Conservation (phyloP, 2,329 filamentous ascomycete species). For the Acrocalymma vagum region DNA sequence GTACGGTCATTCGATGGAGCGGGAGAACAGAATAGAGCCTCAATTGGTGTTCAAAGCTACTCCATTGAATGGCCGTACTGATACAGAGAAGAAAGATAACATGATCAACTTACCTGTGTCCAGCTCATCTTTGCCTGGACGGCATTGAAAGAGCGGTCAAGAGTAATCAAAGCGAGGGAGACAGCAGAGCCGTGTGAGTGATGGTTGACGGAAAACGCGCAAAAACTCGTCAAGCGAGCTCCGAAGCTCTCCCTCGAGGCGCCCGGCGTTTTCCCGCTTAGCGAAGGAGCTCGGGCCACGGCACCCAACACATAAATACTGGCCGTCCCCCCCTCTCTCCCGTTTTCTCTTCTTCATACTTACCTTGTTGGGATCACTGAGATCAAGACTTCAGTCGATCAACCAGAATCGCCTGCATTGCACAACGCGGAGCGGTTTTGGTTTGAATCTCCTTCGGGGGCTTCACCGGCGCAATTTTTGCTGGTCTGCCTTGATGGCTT, state of each 20-base stretch:
- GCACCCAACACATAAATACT: neutral
- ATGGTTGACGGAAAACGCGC: too few species aligned
- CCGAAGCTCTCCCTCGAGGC: conserved; percentile 2
- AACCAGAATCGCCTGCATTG: conserved; percentile 44
- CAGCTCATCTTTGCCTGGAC: conserved; percentile 15
- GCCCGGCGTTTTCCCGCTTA: neutral
- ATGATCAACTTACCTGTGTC: conserved; percentile 16
- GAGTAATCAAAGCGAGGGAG: neutral
- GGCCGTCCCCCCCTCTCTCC: neutral
- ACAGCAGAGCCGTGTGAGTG: too few species aligned
- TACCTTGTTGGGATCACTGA: conserved; percentile 41
- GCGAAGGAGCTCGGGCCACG: neutral
- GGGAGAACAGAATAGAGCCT: too few species aligned
- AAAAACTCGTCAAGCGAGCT: too few species aligned
- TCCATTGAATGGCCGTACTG: conserved; percentile 3
- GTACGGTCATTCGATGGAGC: conserved; percentile 1
- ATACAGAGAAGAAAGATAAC: neutral
- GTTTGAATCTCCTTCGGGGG: conserved; percentile 43
- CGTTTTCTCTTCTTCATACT: conserved; percentile 17
- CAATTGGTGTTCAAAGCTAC: neutral
- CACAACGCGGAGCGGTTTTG: conserved; percentile 43
- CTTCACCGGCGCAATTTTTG: conserved; percentile 41
- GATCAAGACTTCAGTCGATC: conserved; percentile 40
- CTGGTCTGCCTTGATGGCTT: conserved; percentile 21
- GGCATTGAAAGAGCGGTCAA: too few species aligned